Evolutionary conservation across 192 early-diverging fungal genomes (phyloP).

Genomic region (Allomyces javanicus): DNA sequence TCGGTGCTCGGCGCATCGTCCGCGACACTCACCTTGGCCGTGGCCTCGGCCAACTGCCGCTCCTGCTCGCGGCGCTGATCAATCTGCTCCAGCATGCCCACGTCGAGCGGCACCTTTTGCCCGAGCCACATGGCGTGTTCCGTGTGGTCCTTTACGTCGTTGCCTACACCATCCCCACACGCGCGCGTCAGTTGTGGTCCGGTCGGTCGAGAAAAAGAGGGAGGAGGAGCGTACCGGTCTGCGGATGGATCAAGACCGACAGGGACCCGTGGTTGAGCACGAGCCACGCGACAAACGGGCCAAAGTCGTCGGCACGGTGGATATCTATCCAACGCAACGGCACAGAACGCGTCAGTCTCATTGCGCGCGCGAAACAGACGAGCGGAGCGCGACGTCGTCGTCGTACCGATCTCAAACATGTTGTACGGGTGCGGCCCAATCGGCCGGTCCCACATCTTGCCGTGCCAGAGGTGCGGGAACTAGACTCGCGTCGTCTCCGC

Average conservation of each 20-base stretch:
- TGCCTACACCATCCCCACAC: neutral
- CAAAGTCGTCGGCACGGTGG: constrained; percentile 1
- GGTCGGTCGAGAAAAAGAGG: too few relatives aligned
- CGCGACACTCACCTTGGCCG: too few relatives aligned
- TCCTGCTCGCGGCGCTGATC: neutral
- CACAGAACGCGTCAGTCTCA: too few relatives aligned
- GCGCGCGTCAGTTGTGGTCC: too few relatives aligned
- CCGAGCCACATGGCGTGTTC: neutral
- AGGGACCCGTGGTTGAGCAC: constrained; percentile 1
- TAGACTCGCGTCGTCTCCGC: neutral
- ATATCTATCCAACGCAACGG: too few relatives aligned
- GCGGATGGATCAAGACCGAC: constrained; percentile 4
- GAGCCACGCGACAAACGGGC: constrained; percentile 2
- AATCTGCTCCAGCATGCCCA: neutral
- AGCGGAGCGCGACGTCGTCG: too few relatives aligned
- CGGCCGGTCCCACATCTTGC: neutral
- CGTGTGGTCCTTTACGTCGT: neutral
- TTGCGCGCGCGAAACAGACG: too few relatives aligned
- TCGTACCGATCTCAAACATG: neutral
- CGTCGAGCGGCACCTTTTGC: neutral
- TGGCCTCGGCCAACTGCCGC: too few relatives aligned
- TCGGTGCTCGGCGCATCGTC: too few relatives aligned
- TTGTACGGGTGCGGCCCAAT: neutral
- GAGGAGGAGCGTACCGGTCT: neutral
- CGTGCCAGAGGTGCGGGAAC: neutral